phyloP scores from a whole-genome alignment of 2,329 filamentous ascomycete species.

The Cercospora citrullina region DNA sequence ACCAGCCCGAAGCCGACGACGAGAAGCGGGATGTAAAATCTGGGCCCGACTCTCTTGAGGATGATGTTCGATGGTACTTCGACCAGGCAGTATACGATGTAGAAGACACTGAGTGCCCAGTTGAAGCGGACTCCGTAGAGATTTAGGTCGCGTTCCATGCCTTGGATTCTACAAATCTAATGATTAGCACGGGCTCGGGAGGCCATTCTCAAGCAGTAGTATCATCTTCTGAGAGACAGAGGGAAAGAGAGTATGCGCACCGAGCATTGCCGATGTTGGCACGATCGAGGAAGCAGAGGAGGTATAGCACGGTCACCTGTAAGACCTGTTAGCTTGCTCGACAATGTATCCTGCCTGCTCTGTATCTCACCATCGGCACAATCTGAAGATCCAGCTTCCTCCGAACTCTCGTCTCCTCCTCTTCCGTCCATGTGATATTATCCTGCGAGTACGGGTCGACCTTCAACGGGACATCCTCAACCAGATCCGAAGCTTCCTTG shows the following conservation, averaged over 20 bases:
- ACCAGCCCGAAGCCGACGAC: slow-evolving; percentile 59
- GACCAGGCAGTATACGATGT: slow-evolving; percentile 40
- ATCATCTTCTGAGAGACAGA: too few species aligned
- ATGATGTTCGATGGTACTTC: slow-evolving; percentile 41
- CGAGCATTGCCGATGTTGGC: slow-evolving; percentile 36
- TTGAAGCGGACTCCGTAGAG: slow-evolving; percentile 38
- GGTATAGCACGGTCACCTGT: slow-evolving; percentile 56
- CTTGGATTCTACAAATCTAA: too few species aligned
- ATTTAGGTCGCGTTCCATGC: slow-evolving; percentile 44
- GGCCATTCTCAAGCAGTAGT: too few species aligned
- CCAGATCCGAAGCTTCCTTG: slow-evolving; percentile 6
- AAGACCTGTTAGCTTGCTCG: neutral
- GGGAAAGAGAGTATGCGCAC: neutral
- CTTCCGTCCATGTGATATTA: slow-evolving; percentile 25
- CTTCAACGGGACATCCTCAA: slow-evolving; percentile 11
- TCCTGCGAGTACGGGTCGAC: slow-evolving; percentile 6
- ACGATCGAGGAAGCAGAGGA: slow-evolving; percentile 57
- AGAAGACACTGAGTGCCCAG: slow-evolving; percentile 42
- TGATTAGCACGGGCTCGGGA: too few species aligned
- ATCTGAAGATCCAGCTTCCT: slow-evolving; percentile 57
- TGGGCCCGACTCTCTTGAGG: slow-evolving; percentile 44
- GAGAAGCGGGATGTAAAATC: slow-evolving; percentile 41
- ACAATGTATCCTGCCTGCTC: neutral
- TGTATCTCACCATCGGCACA: slow-evolving; percentile 52
- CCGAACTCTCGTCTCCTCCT: slow-evolving; percentile 49